Evolutionary conservation across 75 land plant species (phyloP).

Genomic region (Pinus tabuliformis): DNA sequence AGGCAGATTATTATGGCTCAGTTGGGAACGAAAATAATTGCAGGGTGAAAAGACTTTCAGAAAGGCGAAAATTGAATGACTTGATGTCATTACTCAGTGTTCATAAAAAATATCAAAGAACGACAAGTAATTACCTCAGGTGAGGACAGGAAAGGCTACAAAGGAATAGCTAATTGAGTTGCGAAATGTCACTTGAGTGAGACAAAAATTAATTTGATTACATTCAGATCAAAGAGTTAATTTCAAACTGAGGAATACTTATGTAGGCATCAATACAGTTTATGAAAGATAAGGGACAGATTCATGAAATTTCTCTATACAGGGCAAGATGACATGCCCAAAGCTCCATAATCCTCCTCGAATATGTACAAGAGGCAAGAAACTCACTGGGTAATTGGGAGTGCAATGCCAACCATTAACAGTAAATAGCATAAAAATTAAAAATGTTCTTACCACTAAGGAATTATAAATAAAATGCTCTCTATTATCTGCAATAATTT

Average conservation of each 20-base stretch:
- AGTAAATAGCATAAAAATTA: neutral
- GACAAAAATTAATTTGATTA: neutral
- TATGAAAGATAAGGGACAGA: neutral
- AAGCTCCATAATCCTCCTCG: neutral
- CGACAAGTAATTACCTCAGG: neutral
- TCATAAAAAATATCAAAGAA: neutral
- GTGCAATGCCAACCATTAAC: neutral
- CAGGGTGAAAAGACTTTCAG: too few relatives aligned
- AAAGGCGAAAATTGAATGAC: neutral
- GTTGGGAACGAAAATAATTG: too few relatives aligned
- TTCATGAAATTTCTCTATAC: neutral
- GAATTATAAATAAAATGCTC: constrained; percentile 86
- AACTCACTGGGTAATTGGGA: constrained; percentile 5
- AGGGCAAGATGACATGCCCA: neutral
- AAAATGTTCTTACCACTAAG: constrained; percentile 62
- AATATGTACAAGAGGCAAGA: neutral
- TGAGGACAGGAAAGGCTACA: neutral
- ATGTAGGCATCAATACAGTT: neutral
- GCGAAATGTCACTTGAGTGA: neutral
- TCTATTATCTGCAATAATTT: constrained; percentile 83
- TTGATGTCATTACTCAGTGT: neutral
- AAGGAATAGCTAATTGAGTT: neutral
- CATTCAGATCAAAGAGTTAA: neutral
- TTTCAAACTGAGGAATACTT: neutral
- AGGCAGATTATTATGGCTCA: too few relatives aligned